A percentile compares a stretch with the other conserved stretches of the same genome.
Conservation (phyloP, 495 filamentous ascomycete species). For the Penicillium desertorum region DNA sequence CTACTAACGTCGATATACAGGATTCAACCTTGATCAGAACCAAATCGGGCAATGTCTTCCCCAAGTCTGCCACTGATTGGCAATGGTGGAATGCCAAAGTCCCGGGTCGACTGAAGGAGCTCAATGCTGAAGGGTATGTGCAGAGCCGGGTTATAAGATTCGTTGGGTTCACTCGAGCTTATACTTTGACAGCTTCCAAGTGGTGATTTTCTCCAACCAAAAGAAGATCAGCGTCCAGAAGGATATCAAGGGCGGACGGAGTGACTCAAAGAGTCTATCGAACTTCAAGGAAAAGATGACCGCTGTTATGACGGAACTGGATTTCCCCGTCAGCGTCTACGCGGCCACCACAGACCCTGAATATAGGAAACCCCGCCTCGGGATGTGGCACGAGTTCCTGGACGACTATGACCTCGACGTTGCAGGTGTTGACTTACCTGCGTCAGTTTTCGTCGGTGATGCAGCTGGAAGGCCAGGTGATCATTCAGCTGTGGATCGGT, state of each 20-base stretch:
- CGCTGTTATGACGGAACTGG: conserved; percentile 66
- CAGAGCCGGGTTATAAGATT: neutral
- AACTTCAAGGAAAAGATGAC: conserved; percentile 78
- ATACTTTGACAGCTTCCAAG: conserved; percentile 56
- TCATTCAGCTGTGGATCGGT: conserved; percentile 81
- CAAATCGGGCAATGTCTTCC: conserved; percentile 76
- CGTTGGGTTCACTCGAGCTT: neutral
- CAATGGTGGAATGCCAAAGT: conserved; percentile 87
- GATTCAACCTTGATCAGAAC: conserved; percentile 86
- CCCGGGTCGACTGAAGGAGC: conserved; percentile 58
- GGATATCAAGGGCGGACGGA: conserved; percentile 68
- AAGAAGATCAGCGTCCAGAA: conserved; percentile 71
- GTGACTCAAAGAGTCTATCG: conserved; percentile 59
- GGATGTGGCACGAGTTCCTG: conserved; percentile 87
- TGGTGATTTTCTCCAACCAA: conserved; percentile 87
- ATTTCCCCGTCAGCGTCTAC: conserved; percentile 77
- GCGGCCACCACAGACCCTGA: conserved; percentile 78
- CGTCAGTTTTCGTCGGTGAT: conserved; percentile 87
- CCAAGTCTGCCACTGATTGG: conserved; percentile 75
- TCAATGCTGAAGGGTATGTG: conserved; percentile 70
- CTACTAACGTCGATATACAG: conserved; percentile 38
- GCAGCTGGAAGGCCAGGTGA: conserved; percentile 68
- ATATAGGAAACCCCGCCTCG: conserved; percentile 81
- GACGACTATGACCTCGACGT: conserved; percentile 69
- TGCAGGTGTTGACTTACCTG: conserved; percentile 60